These are phyloP conservation scores for Wickerhamiella alocasiicola DNA, from an alignment of 805 yeast species.

Conservation along the genomic window DNA sequence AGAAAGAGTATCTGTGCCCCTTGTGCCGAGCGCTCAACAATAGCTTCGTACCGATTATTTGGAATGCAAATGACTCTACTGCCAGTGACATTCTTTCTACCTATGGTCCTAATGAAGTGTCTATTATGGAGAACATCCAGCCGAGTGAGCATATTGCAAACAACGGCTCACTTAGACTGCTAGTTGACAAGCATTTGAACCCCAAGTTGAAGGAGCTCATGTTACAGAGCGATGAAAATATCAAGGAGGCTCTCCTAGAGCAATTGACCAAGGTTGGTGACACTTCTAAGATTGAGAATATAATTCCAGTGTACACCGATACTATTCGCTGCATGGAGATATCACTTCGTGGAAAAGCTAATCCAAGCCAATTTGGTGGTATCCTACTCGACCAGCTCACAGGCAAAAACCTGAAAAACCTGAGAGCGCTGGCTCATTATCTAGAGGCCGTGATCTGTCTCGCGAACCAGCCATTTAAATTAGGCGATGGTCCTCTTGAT, in stretches of 20 bases:
- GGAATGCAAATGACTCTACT: constrained; percentile 34
- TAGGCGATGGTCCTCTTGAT: constrained; percentile 1
- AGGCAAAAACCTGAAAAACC: constrained; percentile 15
- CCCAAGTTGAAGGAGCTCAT: neutral
- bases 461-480: constrained; percentile 5
- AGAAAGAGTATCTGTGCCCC: constrained; percentile 75
- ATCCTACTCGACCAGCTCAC: constrained; percentile 37
- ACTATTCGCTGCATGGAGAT: constrained; percentile 14
- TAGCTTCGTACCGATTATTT: constrained; percentile 64
- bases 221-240: neutral
- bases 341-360: constrained; percentile 17
- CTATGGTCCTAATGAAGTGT: neutral
- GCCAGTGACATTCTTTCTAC: neutral
- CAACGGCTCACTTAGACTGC: neutral
- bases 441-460: constrained; percentile 15
- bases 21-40: constrained; percentile 80
- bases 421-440: constrained; percentile 19
- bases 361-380: constrained; percentile 27
- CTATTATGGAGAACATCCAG: neutral
- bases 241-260: constrained; percentile 1
- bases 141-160: neutral
- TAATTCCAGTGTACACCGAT: neutral
- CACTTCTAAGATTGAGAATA: neutral
- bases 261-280: constrained; percentile 15
- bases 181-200: neutral